phyloP scores from a whole-genome alignment of 805 yeast species.

The Saccharomyces kudriavzevii region DNA sequence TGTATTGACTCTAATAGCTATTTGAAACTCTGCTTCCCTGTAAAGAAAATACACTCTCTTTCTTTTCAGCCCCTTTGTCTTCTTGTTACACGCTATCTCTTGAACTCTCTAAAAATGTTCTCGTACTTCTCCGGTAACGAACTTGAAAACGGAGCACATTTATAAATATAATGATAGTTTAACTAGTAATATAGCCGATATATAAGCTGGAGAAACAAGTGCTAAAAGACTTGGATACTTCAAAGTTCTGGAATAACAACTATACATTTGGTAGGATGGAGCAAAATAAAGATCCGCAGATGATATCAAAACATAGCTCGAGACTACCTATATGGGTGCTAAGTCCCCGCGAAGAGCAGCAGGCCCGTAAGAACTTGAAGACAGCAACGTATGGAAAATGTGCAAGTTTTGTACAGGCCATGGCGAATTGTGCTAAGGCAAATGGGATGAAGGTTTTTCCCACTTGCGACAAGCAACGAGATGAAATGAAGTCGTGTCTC shows the following conservation, averaged over 20 bases:
- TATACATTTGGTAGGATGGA: not conserved
- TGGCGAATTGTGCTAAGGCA: constrained; percentile 56
- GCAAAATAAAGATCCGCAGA: constrained; percentile 7
- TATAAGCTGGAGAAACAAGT: not conserved
- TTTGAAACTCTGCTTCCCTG: not conserved
- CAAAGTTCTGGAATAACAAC: not conserved
- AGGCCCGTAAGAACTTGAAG: constrained; percentile 64
- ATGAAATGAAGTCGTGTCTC: constrained; percentile 57
- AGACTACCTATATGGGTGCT: constrained; percentile 66
- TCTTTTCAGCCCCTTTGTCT: not conserved
- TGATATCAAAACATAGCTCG: constrained; percentile 18
- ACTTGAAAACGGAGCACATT: not conserved
- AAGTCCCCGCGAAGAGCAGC: constrained; percentile 68
- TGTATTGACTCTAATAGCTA: not conserved
- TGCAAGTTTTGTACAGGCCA: constrained; percentile 58
- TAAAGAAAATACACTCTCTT: not conserved
- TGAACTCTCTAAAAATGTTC: not conserved
- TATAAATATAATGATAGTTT: not conserved
- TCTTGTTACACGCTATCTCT: not conserved
- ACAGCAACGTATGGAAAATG: constrained; percentile 56
- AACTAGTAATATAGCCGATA: not conserved
- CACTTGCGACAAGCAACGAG: constrained; percentile 52
- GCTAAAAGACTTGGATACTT: not conserved
- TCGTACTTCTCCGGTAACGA: not conserved
- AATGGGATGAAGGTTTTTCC: constrained; percentile 60